A percentile compares a stretch with the other conserved stretches of the same genome.
These are phyloP conservation scores for Cyathus striatus DNA, from an alignment of 768 basidiomycete genomes.

Conservation along the genomic window DNA sequence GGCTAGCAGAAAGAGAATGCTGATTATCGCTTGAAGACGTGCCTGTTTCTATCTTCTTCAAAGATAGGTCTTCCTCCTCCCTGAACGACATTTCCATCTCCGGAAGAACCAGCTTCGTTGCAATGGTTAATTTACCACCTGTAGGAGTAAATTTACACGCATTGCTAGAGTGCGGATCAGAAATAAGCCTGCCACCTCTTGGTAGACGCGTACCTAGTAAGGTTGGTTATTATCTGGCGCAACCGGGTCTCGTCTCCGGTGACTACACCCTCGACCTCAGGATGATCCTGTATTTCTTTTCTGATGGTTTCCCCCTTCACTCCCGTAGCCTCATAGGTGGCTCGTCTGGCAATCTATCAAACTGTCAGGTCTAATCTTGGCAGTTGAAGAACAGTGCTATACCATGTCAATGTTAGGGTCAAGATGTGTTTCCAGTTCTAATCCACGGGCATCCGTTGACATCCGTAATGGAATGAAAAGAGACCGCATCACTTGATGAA, in stretches of 20 bases:
- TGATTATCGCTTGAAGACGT: constrained; percentile 14
- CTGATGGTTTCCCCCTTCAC: constrained; percentile 35
- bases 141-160: constrained; percentile 76
- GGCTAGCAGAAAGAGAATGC: constrained; percentile 28
- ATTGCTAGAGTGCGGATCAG: constrained; percentile 40
- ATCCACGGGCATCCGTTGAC: constrained; percentile 59
- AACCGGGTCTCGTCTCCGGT: constrained; percentile 81
- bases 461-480: constrained; percentile 65
- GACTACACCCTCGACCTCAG: constrained; percentile 61
- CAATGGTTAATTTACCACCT: constrained; percentile 63
- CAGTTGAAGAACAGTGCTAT: no score
- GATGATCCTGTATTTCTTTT: constrained; percentile 36
- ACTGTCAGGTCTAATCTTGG: no score
- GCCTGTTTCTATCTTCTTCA: background rate
- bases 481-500: constrained; percentile 74
- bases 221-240: constrained; percentile 79
- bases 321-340: constrained; percentile 57
- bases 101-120: constrained; percentile 54
- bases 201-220: constrained; percentile 57
- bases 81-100: no score
- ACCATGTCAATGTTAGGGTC: constrained; percentile 67
- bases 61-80: constrained; percentile 7
- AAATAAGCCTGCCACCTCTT: no score
- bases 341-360: constrained; percentile 49
- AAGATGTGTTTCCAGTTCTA: constrained; percentile 64